These are phyloP conservation scores for Spatholobus suberectus DNA, from an alignment of 306 rosid genomes.

Conservation along the genomic window DNA sequence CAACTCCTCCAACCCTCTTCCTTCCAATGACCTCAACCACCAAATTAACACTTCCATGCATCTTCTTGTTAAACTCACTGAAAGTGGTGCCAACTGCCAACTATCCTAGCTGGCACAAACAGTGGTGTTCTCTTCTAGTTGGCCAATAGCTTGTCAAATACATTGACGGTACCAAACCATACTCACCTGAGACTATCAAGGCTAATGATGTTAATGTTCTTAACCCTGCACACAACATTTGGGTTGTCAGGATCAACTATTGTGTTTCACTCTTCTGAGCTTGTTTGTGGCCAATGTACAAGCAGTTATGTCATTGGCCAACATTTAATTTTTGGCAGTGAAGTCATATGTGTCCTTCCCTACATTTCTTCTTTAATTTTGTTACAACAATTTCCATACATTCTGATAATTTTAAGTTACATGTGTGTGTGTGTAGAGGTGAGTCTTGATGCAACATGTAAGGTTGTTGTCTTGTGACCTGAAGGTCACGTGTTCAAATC, in stretches of 20 bases:
- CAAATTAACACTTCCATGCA: neutral
- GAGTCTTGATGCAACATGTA: neutral
- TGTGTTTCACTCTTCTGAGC: neutral
- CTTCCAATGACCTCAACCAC: neutral
- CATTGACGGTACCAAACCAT: neutral
- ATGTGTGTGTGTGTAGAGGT: neutral
- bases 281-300: neutral
- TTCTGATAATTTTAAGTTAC: constrained; percentile 11
- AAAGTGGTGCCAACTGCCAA: no score
- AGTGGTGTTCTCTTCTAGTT: neutral
- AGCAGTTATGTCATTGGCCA: neutral
- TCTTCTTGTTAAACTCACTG: neutral
- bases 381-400: neutral
- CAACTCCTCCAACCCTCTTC: neutral
- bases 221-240: neutral
- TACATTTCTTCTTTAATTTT: neutral
- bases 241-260: neutral
- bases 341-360: neutral
- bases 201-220: neutral
- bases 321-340: neutral
- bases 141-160: neutral
- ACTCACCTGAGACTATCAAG: no score
- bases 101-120: neutral
- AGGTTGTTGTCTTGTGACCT: neutral
- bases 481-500: neutral